Evolutionary conservation across 352 stramenopile genomes (phyloP), one percentile per base, ranked within the genome.

Genomic region (Pythium dissotocum): DNA sequence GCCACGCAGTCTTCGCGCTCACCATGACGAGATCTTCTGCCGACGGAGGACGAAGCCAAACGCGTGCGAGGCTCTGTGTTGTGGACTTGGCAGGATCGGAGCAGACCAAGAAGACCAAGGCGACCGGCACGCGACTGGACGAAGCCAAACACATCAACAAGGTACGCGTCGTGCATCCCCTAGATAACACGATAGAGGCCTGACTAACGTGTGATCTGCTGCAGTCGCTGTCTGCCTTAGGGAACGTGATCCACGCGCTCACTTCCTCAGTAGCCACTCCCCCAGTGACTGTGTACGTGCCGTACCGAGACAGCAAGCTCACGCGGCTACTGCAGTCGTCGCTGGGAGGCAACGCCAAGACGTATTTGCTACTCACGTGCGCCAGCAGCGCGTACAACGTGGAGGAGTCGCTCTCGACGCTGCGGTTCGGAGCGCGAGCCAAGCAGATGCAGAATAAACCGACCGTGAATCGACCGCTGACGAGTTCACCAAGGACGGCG

Each of bases 241-340:
- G 85, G 0, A 87, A 90, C 36, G 83, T 91, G 21, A 90, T 93
- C 70, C 79, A 88, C 59, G 81, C 80, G 8, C 65, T 93, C 33
- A 85, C 67, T 36, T 60, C 13, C 40, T 51, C 5, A 57, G 40
- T 4, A 18, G 16, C 24, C 1, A 3, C 14, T 30, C 18, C 6
- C 42, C 0, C 68, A 81, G 32, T 76, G 69, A 38, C 62, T 12
- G 74, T 70, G 42, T 76, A 87, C 61, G 42, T 91, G 42, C 90
- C 91, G 18, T 98, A 96, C 59, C 71, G 91, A 35, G 91, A 97
- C 73, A 95, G 83, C 42, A 97, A 97, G 59, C 76, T 97, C 38
- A 98, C 91, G 10, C 83, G 90, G 10, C 70, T 98, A 62, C 63
- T 98, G 56, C 91, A 97, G 69, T 78, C 82, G 12, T 96, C 87